Percentiles rank a stretch among this genome's conserved stretches.
These are phyloP conservation scores for Apophysomyces sp. DNA, from an alignment of 371 early-diverging fungal genomes.

Conservation along the genomic window DNA sequence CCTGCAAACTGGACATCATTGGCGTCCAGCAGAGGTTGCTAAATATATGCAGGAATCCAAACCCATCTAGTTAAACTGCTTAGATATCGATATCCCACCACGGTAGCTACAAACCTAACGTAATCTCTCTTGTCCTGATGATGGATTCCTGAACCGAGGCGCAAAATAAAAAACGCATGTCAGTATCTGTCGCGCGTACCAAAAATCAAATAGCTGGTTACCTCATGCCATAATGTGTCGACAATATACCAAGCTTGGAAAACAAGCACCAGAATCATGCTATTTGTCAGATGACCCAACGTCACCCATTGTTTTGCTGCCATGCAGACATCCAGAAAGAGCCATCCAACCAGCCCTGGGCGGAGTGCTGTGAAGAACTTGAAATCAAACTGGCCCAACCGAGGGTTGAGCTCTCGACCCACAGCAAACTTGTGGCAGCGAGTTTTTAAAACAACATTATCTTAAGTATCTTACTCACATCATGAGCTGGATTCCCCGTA, in stretches of 20 bases:
- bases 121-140: slow-evolving; percentile 94
- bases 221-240: slow-evolving; percentile 80
- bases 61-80: slow-evolving; percentile 70
- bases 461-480: slow-evolving; percentile 46
- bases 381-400: slow-evolving; percentile 80
- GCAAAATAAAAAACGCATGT: neutral
- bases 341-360: slow-evolving; percentile 87
- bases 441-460: neutral
- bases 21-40: slow-evolving; percentile 93
- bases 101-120: slow-evolving; percentile 36
- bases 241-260: slow-evolving; percentile 85
- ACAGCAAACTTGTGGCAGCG: slow-evolving; percentile 60
- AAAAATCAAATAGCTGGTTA: slow-evolving; percentile 2
- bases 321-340: slow-evolving; percentile 72
- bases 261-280: slow-evolving; percentile 71
- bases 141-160: slow-evolving; percentile 56
- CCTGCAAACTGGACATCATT: slow-evolving; percentile 85
- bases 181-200: neutral
- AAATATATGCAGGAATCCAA: slow-evolving; percentile 91
- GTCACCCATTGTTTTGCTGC: slow-evolving; percentile 75
- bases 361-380: slow-evolving; percentile 93
- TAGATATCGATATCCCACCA: neutral
- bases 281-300: slow-evolving; percentile 69
- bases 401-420: slow-evolving; percentile 88
- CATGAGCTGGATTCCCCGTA: slow-evolving; percentile 85